Evolutionary conservation across 2,329 filamentous ascomycete genomes (phyloP).

Genomic region (Aspergillus glaucus): DNA sequence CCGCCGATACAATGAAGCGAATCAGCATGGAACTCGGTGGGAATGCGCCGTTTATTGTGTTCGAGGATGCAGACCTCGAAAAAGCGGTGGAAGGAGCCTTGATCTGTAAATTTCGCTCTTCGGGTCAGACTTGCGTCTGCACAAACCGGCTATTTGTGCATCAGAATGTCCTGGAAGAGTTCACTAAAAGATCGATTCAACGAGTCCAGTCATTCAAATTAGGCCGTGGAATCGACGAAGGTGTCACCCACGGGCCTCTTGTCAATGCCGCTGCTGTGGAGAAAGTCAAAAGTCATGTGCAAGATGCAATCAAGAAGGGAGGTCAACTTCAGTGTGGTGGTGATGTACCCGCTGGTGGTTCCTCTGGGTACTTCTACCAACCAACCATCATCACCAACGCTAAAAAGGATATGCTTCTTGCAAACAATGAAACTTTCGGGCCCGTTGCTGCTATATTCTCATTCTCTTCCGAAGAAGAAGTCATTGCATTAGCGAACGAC

Average conservation of each 20-base stretch:
- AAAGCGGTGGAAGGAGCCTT: too few species aligned
- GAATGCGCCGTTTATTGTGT: too few species aligned
- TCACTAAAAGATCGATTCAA: neutral
- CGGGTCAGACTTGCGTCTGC: too few species aligned
- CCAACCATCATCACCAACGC: neutral
- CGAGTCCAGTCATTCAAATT: neutral
- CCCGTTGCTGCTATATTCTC: neutral
- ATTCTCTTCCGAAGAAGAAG: neutral
- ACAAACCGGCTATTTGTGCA: too few species aligned
- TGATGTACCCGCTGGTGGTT: neutral
- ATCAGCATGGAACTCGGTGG: too few species aligned
- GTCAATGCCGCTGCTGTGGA: constrained; percentile 2
- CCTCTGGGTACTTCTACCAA: constrained; percentile 2
- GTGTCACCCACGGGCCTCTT: constrained; percentile 3
- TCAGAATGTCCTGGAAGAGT: too few species aligned
- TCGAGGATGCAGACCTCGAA: too few species aligned
- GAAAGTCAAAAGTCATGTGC: constrained; percentile 1
- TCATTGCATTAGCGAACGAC: neutral
- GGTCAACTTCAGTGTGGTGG: neutral
- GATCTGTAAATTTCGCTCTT: too few species aligned
- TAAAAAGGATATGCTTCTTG: neutral
- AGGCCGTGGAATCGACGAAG: constrained; percentile 1
- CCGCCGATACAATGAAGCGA: too few species aligned
- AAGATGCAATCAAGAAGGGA: constrained; percentile 2
- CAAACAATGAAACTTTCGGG: neutral